Evolutionary conservation across 2,329 filamentous ascomycete species (phyloP), one percentile per base, ranked within the genome.

Genomic region (Arthrobotrys megalospora): DNA sequence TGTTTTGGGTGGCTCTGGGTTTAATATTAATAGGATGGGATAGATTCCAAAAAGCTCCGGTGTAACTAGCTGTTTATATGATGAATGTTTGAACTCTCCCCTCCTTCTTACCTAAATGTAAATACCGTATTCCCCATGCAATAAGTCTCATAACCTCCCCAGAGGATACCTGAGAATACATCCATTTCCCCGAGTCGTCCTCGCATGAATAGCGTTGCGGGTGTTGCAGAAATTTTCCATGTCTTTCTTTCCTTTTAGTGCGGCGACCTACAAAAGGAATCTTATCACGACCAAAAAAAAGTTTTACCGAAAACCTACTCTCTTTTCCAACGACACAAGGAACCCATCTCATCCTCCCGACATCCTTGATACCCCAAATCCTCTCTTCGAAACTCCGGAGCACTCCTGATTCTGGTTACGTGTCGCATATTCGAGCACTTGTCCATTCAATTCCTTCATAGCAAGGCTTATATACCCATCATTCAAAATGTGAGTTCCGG

Each of bases 211-310:
- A 38, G 72, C 65, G 72, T 76, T 76, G 72, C 55, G 58, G 55
- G 66, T 71, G 73, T 77, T 77, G 73, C 66, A 77, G 73, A 77
- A 70, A 77, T 66, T 77, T 76, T 77, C 73, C 73, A 71, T 66
- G 73, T 71, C 73, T 63, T 77, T 77, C 73, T 65, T 48, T 48
- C 12, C 32, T 45, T 16, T 70, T 62, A 70, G 64, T 66, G 70
- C 66, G 70, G 34, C 70, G 70, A 63, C 70, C 70, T 63, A 64
- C 70, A 66, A 67, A 60, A 60, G 64, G 55, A 70, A 77, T 66
- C 58, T 76, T 69, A 55, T 77, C 63, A 58, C 43, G 69, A 67
- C 63, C 24, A 58, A 77, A 69, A 76, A 76, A 77, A 77, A 71
- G 66, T 77, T 77, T 77, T 71, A 71, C 73, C 66, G 66, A 77